These are phyloP conservation scores for Ogataea zsoltii DNA, from an alignment of 805 yeast species.

Conservation along the genomic window DNA sequence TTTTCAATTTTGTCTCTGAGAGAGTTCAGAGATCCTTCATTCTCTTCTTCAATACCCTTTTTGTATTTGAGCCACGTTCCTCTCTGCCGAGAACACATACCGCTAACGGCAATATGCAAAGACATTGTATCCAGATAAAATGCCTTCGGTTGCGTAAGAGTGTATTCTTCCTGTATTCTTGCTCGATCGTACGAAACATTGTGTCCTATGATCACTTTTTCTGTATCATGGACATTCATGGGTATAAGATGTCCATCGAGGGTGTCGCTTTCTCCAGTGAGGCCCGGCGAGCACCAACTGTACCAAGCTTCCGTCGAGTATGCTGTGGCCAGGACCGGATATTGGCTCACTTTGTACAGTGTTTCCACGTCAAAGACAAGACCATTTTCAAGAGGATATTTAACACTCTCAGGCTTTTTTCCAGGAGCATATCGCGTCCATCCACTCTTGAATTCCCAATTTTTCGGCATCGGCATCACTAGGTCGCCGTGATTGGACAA, in stretches of 20 bases:
- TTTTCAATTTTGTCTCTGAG: constrained; percentile 25
- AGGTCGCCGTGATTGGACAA: constrained; percentile 40
- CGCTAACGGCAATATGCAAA: constrained; percentile 83
- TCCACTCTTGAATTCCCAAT: constrained; percentile 67
- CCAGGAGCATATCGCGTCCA: constrained; percentile 76
- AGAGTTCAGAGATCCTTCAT: constrained; percentile 15
- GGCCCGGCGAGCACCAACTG: constrained; percentile 88
- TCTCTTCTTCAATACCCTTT: constrained; percentile 35
- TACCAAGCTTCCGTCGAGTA: constrained; percentile 82
- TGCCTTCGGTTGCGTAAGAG: constrained; percentile 61
- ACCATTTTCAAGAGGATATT: constrained; percentile 67
- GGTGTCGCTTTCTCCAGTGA: constrained; percentile 53
- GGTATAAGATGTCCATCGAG: constrained; percentile 72
- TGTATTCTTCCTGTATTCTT: constrained; percentile 80
- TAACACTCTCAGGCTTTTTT: constrained; percentile 54
- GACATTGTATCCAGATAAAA: constrained; percentile 92
- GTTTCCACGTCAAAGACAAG: constrained; percentile 91
- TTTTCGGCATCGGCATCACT: constrained; percentile 40
- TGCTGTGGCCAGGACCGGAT: constrained; percentile 81
- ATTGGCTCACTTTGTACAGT: constrained; percentile 69
- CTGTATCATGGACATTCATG: constrained; percentile 48
- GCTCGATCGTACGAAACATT: constrained; percentile 92
- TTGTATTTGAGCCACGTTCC: constrained; percentile 70
- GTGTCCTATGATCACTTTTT: constrained; percentile 80
- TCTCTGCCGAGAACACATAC: constrained; percentile 91